Evolutionary conservation across 192 early-diverging fungal genomes (phyloP), one percentile per base, ranked within the genome.

Genomic region (Backusella mclennaniae): DNA sequence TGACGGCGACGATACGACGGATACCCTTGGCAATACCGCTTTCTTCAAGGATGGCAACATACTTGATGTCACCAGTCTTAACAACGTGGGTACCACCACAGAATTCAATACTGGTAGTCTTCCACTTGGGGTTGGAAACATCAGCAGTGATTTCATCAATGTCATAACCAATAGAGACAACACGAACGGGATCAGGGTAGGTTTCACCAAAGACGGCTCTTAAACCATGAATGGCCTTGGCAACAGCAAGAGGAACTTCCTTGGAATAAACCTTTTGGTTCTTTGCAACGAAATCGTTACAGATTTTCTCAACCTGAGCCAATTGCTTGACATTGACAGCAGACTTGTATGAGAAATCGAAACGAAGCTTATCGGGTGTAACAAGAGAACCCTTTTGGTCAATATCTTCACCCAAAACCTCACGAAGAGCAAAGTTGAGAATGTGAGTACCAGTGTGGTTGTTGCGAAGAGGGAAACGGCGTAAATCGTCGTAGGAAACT

Each of bases 381-480:
- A 99, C 98, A 63, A 99, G 88, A 11, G 96, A 98, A 19, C 98
- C 98, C 83, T 95, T 95, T 84, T 99, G 98, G 76, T 99, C 96
- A 74, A 93, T 87, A 35, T 82, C 76, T 35, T 84, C 89, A n/a
- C 91, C 90, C 44, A 99, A 85, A 12, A 96, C 89, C 80, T 94
- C 86, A 71, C 94, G 92, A 77, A 99, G 90, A 17, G 93, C 98
- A 87, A 85, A 96, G 90, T 99, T 99, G 36, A 99, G 90, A 78
- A 97, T 92, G 76, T 99, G 98, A 2, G 98, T 99, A 36, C 88
- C 93, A 68, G 96, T 95, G 84, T 99, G 98, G 89, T 99, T 98
- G 91, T 95, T 96, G 80, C 94, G 90, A 75, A 98, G 84, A 12
- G 96, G 95, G 87, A 88, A 90, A 67, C 98, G 89, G 49, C 98